Evolutionary conservation across 176 grass and related monocot genomes (phyloP), one percentile per base, ranked within the genome.

Genomic region (Cocos nucifera): DNA sequence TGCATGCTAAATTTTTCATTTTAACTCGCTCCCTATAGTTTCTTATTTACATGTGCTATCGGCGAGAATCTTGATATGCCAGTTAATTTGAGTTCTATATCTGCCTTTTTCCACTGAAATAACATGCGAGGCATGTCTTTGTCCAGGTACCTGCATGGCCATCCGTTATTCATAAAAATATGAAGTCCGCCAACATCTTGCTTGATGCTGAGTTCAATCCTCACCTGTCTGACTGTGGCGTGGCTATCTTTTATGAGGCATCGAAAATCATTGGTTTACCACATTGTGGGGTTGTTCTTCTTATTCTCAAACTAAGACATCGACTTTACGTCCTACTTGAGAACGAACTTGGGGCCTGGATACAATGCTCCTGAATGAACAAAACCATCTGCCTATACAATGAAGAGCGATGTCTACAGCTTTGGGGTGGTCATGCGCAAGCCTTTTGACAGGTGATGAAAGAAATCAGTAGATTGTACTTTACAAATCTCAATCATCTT

Each of bases 81-180:
- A 30, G 28, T 30, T 30, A 44, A 44, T 44, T 44, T 44, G 35
- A 44, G 35, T 44, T 44, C 35, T 9, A 44, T 44, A 44, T 44
- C 35, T 44, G 35, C 35, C 35, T 12, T 44, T 3, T 3, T 57
- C 57, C 51, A 14, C 5, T 7, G 28, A 16, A 51, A 9, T 30
- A 30, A 28, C 39, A 61, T 22, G 51, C 27, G 48, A 51, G 44
- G 25, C 10, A 10, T 19, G n/a, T 16, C 16, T 53, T 60, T 25
- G 17, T 67, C 69, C 77, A 97, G 93, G 66, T 92, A 92, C 73
- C 79, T 97, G 53, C 93, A 97, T 78, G 92, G 90, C 93, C 93
- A 53, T 66, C 87, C 35, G 58, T 88, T 56, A 78, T 85, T 61
- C 93, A 97, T 67, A 97, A 88, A 73, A 92, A 88, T 71, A 78